Evolutionary conservation across 305 asterid species (phyloP).

Genomic region (Solanum chacoense): DNA sequence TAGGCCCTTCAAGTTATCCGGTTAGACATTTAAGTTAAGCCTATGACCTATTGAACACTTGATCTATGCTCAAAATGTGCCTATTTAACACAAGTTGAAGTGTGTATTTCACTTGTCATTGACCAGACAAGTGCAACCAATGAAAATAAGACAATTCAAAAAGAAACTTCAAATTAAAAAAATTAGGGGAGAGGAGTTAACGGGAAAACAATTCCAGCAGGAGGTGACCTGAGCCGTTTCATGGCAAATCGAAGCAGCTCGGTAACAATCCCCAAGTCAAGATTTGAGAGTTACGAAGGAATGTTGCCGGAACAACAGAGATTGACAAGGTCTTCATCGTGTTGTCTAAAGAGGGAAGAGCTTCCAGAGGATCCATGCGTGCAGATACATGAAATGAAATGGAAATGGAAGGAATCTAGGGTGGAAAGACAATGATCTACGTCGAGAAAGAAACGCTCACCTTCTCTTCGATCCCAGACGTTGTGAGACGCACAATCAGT

Average conservation of each 20-base stretch:
- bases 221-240: constrained; percentile 44
- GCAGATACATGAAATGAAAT: constrained; percentile 13
- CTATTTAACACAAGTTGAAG: background rate
- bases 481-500: constrained; percentile 28
- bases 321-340: constrained; percentile 47
- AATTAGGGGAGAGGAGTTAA: background rate
- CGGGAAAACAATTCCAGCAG: background rate
- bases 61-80: background rate
- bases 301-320: constrained; percentile 46
- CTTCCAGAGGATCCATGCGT: constrained; percentile 19
- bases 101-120: background rate
- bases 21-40: background rate
- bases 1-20: background rate
- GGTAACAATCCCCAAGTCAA: constrained; percentile 51
- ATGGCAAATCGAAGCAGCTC: constrained; percentile 60
- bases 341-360: constrained; percentile 18
- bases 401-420: constrained; percentile 5
- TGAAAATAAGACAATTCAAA: background rate
- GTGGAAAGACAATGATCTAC: constrained; percentile 23
- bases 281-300: constrained; percentile 66
- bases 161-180: background rate
- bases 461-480: constrained; percentile 33
- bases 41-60: background rate
- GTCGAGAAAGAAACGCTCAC: constrained; percentile 27
- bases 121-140: background rate